Base-by-base conservation (phyloP, 352 stramenopile genomes). In the Phytophthora podocarpi region DNA sequence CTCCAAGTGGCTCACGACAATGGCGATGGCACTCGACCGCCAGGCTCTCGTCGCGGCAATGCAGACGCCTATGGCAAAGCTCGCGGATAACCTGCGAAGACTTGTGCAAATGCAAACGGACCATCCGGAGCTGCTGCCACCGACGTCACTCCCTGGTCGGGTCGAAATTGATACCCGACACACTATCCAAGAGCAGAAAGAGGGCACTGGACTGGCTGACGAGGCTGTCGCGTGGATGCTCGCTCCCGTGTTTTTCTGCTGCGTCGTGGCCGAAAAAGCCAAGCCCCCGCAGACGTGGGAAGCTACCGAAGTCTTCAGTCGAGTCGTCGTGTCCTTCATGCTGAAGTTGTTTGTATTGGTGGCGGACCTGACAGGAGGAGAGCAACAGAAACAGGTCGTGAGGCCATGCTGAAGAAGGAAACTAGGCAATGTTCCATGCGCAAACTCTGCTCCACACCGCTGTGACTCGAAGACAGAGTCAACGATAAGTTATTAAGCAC, bases 201-300 rank as follows among this genome's bases (percentile, higher is more conserved):
- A 67, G 9, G 24, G 31, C 8, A 12, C 26, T 1, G 35, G 24
- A 1, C 15, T 64, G 3, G 59, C 57, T 8, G 76, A 86, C 26
- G 57, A 63, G 12, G 63, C 51, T 28, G 51, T 83, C 20, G 24
- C 64, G 34, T 74, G 72, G 56, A 60, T 63, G 16, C 71, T 86
- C 20, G 53, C 62, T 1, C 76, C 74, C 0, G 41, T 86, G 20
- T 81, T 86, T 47, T 72, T 64, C 48, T 82, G 71, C 62, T 86
- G 74, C 39, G 50, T 82, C 34, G 47, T 65, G 27, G 45, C 64
- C 9, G 76, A 86, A 20, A 55, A 50, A 16, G n/a, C 59, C 2
- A 61, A 55, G 10, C 36, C 52, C 9, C 64, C 64, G 2, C 51
- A 59, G 1, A 41, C 40, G n/a, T 74, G 69, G 41, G 53, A 59